These are phyloP conservation scores for Candida ficus DNA, from an alignment of 805 yeast species.

Conservation along the genomic window DNA sequence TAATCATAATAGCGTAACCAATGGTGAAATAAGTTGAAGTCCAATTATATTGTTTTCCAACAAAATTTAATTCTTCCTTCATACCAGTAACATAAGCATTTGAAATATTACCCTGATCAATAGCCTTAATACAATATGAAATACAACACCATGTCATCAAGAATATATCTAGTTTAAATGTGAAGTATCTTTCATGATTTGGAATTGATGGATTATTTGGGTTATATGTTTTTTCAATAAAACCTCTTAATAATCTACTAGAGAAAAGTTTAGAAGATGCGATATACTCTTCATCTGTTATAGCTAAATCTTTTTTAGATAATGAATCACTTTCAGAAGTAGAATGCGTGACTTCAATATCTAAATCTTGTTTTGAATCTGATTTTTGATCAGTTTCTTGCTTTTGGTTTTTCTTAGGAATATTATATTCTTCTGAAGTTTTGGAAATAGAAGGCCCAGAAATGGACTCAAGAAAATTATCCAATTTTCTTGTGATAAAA, in stretches of 20 bases:
- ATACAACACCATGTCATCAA: conserved; percentile 7
- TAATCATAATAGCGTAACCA: conserved; percentile 57
- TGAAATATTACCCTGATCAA: conserved; percentile 48
- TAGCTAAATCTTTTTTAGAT: background rate
- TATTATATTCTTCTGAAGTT: background rate
- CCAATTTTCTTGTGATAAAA: background rate
- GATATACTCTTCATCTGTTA: conserved; percentile 4
- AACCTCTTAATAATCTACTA: background rate
- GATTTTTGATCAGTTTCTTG: too few species aligned
- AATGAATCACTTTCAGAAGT: too few species aligned
- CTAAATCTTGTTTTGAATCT: too few species aligned
- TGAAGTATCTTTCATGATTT: conserved; percentile 5
- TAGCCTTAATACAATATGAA: conserved; percentile 30
- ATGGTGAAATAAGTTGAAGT: conserved; percentile 55
- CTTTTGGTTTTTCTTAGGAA: too few species aligned
- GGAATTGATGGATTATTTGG: background rate
- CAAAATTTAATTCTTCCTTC: conserved; percentile 31
- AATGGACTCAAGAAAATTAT: background rate
- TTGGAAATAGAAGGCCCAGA: background rate
- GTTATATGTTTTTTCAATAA: conserved; percentile 4
- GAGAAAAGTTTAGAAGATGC: conserved; percentile 1
- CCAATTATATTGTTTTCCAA: conserved; percentile 6
- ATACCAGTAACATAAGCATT: conserved; percentile 55
- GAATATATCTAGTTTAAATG: conserved; percentile 4
- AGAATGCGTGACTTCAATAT: too few species aligned